Evolutionary conservation across 768 basidiomycete genomes (phyloP).

Genomic region (Kwoniella sp.): DNA sequence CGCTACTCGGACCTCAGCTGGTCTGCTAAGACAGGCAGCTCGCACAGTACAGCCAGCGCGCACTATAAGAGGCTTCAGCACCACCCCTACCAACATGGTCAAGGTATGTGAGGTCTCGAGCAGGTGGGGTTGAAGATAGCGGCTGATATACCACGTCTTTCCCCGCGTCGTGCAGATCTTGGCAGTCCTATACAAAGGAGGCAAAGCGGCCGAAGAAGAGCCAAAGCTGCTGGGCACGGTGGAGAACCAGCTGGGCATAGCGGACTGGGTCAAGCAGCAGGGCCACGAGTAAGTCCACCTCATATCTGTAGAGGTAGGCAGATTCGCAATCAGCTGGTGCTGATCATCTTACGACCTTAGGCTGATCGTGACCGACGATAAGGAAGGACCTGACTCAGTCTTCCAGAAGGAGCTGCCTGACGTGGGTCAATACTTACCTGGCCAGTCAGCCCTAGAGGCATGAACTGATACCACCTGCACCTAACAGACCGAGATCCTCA

Average conservation of each 20-base stretch:
- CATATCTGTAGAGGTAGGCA: not conserved
- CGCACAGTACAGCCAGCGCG: too few species aligned
- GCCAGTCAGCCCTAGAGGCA: not conserved
- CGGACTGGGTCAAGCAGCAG: constrained; percentile 62
- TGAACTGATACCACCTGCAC: not conserved
- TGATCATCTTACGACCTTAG: constrained; percentile 3
- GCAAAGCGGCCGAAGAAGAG: constrained; percentile 46
- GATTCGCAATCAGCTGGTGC: not conserved
- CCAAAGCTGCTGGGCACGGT: constrained; percentile 46
- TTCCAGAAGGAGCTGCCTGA: constrained; percentile 79
- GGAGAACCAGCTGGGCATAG: constrained; percentile 64
- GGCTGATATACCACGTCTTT: too few species aligned
- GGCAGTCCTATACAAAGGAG: constrained; percentile 36
- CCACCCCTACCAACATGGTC: constrained; percentile 21
- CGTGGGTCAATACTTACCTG: constrained; percentile 53
- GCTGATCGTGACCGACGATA: constrained; percentile 68
- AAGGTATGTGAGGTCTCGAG: constrained; percentile 23
- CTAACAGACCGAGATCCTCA: constrained; percentile 27
- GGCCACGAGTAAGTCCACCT: constrained; percentile 61
- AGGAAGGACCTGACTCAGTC: constrained; percentile 73
- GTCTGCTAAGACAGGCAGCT: too few species aligned
- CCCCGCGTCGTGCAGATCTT: constrained; percentile 23
- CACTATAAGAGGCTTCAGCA: constrained; percentile 3
- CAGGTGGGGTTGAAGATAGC: too few species aligned
- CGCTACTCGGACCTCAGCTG: too few species aligned